Percentiles rank a stretch among this genome's conserved stretches.
Conservation (phyloP, 352 stramenopile species). For the Phytophthora agathidicida region DNA sequence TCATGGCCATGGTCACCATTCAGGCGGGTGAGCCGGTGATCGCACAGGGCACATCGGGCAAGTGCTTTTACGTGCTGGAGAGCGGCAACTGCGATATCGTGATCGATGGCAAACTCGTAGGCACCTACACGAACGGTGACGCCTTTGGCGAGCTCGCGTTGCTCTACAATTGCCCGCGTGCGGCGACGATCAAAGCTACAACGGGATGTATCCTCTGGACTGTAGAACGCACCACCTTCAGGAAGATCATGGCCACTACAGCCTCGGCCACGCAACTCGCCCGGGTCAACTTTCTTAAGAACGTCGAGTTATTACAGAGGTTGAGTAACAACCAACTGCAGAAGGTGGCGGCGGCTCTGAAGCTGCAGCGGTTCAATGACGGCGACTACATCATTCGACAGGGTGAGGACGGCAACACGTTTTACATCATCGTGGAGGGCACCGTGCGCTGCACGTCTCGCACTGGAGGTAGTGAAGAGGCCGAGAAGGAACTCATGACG, state of each 20-base stretch:
- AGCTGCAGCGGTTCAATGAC: conserved; percentile 85
- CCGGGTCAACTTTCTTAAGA: conserved; percentile 92
- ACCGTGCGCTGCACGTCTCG: conserved; percentile 83
- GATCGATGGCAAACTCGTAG: conserved; percentile 80
- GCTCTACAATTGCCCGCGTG: conserved; percentile 96
- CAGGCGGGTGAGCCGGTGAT: conserved; percentile 75
- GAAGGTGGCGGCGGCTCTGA: conserved; percentile 84
- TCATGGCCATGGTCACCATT: conserved; percentile 81
- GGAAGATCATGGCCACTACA: conserved; percentile 84
- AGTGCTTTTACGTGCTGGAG: conserved; percentile 95
- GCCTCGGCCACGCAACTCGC: conserved; percentile 75
- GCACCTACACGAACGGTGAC: conserved; percentile 77
- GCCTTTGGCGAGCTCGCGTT: conserved; percentile 97
- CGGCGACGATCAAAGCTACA: conserved; percentile 92
- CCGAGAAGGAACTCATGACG: conserved; percentile 82
- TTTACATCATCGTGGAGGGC: conserved; percentile 97
- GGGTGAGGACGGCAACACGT: conserved; percentile 95
- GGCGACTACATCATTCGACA: conserved; percentile 95
- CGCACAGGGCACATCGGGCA: conserved; percentile 82
- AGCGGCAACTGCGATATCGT: conserved; percentile 89
- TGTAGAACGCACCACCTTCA: conserved; percentile 90
- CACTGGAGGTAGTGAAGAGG: conserved; percentile 41
- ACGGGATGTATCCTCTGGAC: conserved; percentile 92
- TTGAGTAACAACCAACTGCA: conserved; percentile 89
- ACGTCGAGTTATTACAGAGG: conserved; percentile 93